Evolutionary conservation across 1,284 basidiomycete genomes (phyloP), one percentile per base, ranked within the genome.

Genomic region (Anthracocystis panici-leucophaei): DNA sequence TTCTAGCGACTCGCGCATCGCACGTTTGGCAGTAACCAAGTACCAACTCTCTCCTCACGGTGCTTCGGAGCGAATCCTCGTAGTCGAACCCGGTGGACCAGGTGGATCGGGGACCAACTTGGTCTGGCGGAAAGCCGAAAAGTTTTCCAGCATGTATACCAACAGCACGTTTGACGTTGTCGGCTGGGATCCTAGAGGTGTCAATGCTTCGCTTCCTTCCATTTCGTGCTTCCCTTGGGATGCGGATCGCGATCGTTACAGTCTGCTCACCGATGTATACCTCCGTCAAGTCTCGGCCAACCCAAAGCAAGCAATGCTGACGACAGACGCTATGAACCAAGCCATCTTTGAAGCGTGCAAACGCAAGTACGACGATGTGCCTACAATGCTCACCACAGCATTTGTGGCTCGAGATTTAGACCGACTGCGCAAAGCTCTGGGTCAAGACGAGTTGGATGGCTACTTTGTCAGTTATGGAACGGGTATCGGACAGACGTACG

Each of bases 391-490:
- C n/a, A 61, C 66, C 12, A 77, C 75, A 2, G 63, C 64, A 0
- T 75, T 77, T 27, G 71, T 75, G 14, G 66, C 66, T 8, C 44
- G 75, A 5, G 75, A 77, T 35, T 16, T 77, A 0, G 75, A 77
- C 25, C 25, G 54, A 46, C 66, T 77, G 18, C 57, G 75, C n/a
- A 59, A 65, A 18, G 75, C 75, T 0, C 38, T 77, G 6, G 57
- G 51, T 14, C 59, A 75, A 18, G 59, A 57, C 1, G 18, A 40
- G 25, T 21, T 77, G 20, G 64, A 53, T 23, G 75, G 67, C 0
- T 70, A 70, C 57, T 64, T 77, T 59, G 51, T 70, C 48, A 70
- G 67, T 23, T 77, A 77, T 25, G 75, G 75, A 7, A 75, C 75
- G 3, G 70, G 66, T 0, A 74, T 77, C 10, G 75, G 63, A 6